Conservation (phyloP, 441 rosid species). For the Eutrema salsugineum region DNA sequence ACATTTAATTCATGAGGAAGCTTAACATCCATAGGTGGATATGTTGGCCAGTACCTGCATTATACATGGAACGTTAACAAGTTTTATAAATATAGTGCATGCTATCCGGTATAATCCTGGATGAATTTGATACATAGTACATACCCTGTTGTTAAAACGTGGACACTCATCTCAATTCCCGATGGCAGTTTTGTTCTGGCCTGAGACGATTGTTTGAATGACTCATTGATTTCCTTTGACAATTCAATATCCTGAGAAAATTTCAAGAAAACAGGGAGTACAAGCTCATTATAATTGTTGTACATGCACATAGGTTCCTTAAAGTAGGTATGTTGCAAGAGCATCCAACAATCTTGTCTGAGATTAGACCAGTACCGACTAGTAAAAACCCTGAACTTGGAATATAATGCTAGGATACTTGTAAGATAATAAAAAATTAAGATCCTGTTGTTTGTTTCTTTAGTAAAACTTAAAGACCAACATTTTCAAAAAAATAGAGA, state of each 20-base stretch:
- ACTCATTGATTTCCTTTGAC: slow-evolving; percentile 97
- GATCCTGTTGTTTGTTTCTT: not conserved
- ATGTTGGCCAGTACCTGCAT: slow-evolving; percentile 98
- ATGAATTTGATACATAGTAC: slow-evolving; percentile 15
- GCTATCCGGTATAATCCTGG: not conserved
- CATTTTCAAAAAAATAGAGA: not conserved
- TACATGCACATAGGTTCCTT: not conserved
- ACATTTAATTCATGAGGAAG: slow-evolving; percentile 99
- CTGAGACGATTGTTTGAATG: slow-evolving; percentile 98
- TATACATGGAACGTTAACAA: slow-evolving; percentile 15
- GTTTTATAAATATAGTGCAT: not conserved
- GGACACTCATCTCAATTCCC: slow-evolving; percentile 99
- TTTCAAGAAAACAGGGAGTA: slow-evolving; percentile 8
- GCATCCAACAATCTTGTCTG: slow-evolving; percentile 5
- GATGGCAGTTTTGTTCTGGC: slow-evolving; percentile 98
- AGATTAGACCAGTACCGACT: not conserved
- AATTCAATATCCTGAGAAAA: slow-evolving; percentile 86
- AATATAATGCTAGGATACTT: not conserved
- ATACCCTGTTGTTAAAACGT: slow-evolving; percentile 96
- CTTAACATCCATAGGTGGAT: slow-evolving; percentile 99
- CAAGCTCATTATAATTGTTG: not conserved
- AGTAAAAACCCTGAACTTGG: not conserved
- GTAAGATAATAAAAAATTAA: not conserved
- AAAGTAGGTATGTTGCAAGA: not conserved
- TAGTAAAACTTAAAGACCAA: not conserved